Evolutionary conservation across 2,329 filamentous ascomycete species (phyloP).

Genomic region (Capronia americana): DNA sequence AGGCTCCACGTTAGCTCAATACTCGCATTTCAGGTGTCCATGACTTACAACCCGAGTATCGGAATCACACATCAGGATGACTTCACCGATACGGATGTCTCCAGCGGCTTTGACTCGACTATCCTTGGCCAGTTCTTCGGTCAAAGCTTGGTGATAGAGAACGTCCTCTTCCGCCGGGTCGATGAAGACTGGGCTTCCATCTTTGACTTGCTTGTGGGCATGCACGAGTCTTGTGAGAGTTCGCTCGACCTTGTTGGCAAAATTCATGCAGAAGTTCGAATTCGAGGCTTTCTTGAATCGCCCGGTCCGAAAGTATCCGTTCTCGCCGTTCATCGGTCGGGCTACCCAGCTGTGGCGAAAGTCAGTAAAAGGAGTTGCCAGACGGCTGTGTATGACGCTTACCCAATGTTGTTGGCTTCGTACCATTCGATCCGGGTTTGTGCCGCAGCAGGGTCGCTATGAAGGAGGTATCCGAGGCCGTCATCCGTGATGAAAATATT

Average conservation of each 20-base stretch:
- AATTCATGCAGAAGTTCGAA: constrained; percentile 30
- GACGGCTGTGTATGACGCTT: constrained; percentile 21
- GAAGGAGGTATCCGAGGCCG: constrained; percentile 45
- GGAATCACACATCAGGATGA: constrained; percentile 72
- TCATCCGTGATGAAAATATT: constrained; percentile 49
- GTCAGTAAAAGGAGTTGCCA: constrained; percentile 19
- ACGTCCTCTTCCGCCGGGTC: constrained; percentile 28
- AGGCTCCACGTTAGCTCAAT: constrained; percentile 11
- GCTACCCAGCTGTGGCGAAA: constrained; percentile 48
- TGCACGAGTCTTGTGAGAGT: constrained; percentile 28
- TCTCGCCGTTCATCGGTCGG: constrained; percentile 54
- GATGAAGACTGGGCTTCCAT: constrained; percentile 29
- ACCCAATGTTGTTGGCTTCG: constrained; percentile 56
- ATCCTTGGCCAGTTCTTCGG: constrained; percentile 59
- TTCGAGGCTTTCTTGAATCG: constrained; percentile 30
- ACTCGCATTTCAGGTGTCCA: constrained; percentile 16
- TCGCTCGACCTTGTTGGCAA: constrained; percentile 26
- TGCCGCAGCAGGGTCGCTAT: constrained; percentile 34
- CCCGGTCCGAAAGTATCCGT: constrained; percentile 45
- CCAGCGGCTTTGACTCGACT: constrained; percentile 71
- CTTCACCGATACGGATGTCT: constrained; percentile 84
- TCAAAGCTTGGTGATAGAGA: constrained; percentile 42
- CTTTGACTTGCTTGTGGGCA: constrained; percentile 24
- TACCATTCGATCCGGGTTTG: constrained; percentile 56
- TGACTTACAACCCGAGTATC: constrained; percentile 64